Conservation (phyloP, 805 yeast genomes). For the Zygoascus bituminiphila region DNA sequence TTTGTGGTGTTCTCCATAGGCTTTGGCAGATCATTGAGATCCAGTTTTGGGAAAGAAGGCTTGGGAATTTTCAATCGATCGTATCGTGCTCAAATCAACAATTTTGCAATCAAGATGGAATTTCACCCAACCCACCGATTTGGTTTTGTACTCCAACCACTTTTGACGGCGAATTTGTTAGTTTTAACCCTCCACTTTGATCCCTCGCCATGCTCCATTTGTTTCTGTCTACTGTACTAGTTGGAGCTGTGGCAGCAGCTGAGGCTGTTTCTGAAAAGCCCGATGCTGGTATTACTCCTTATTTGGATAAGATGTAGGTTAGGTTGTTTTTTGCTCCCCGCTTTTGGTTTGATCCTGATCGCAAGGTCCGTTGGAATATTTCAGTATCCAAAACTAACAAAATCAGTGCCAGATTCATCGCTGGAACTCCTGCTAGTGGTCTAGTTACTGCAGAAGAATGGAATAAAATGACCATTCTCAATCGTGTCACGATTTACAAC, state of each 20-base stretch:
- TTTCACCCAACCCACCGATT: not conserved
- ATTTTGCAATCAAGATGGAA: not conserved
- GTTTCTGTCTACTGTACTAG: not conserved
- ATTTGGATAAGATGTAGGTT: not conserved
- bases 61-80: too few species aligned
- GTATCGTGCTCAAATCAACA: not conserved
- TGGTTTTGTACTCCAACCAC: too few species aligned
- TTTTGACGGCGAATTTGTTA: too few species aligned
- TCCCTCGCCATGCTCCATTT: not conserved
- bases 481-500: slow-evolving; percentile 54
- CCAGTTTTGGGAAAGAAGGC: not conserved
- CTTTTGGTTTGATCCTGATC: too few species aligned
- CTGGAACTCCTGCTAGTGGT: not conserved
- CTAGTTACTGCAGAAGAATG: slow-evolving; percentile 37
- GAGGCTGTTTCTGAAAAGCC: not conserved
- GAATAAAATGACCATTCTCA: slow-evolving; percentile 45
- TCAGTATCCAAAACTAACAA: too few species aligned
- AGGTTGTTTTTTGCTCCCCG: not conserved
- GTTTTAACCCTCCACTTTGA: too few species aligned
- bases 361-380: too few species aligned
- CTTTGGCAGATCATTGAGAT: not conserved
- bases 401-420: not conserved
- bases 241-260: not conserved
- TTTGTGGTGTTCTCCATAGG: not conserved
- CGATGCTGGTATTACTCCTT: not conserved